phyloP scores from a whole-genome alignment of 2,329 filamentous ascomycete genomes.

The Colletotrichum filicis region DNA sequence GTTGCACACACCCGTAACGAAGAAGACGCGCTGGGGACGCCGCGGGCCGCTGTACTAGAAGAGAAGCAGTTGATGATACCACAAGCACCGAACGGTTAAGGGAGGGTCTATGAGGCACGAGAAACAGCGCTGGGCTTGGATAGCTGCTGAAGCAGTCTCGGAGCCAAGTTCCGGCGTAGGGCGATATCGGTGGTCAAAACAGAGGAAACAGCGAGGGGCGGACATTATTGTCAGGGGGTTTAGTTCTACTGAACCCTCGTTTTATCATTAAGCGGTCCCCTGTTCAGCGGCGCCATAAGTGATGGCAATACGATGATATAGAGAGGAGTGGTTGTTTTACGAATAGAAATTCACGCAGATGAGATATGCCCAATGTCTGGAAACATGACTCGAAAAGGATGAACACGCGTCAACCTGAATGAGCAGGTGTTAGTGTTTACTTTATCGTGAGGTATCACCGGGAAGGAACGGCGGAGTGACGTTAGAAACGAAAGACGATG shows the following conservation, averaged over 20 bases:
- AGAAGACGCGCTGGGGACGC: background rate
- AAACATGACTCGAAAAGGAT: background rate
- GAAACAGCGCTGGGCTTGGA: conserved; percentile 10
- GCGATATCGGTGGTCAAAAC: background rate
- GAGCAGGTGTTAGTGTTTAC: background rate
- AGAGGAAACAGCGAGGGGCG: background rate
- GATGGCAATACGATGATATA: conserved; percentile 26
- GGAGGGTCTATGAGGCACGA: background rate
- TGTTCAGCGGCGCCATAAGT: background rate
- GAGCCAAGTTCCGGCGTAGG: conserved; percentile 6
- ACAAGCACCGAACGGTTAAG: conserved; percentile 9
- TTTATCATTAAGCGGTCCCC: background rate
- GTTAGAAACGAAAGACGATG: background rate
- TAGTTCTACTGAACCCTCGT: background rate
- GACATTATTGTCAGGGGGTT: background rate
- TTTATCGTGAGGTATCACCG: too few relatives aligned
- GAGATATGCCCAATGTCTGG: background rate
- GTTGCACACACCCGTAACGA: background rate
- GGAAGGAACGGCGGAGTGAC: background rate
- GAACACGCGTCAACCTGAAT: background rate
- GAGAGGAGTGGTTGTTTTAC: conserved; percentile 19
- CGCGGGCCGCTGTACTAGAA: conserved; percentile 1
- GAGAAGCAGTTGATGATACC: conserved; percentile 33
- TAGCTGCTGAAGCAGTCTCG: background rate
- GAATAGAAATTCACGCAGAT: conserved; percentile 28